These are phyloP conservation scores for Uronychia setigera DNA, from an alignment of 73 alveolate species.

Conservation along the genomic window DNA sequence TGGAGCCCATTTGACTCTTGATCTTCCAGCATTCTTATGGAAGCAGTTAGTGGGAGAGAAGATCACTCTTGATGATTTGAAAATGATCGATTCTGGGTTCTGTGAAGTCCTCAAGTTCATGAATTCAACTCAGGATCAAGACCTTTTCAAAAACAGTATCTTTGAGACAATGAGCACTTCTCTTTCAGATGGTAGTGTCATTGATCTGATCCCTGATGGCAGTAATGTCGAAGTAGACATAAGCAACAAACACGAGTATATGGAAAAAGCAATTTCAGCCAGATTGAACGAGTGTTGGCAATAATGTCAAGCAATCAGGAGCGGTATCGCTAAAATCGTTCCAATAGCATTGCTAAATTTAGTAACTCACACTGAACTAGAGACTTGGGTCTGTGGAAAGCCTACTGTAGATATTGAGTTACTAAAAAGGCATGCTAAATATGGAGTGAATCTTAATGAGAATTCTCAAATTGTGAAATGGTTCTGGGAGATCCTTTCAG, in stretches of 20 bases:
- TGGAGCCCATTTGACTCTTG: constrained; percentile 94
- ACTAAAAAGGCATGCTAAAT: constrained; percentile 93
- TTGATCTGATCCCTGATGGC: constrained; percentile 79
- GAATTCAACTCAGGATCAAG: constrained; percentile 54
- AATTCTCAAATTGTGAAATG: constrained; percentile 82
- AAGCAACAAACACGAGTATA: constrained; percentile 86
- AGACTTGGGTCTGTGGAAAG: constrained; percentile 96
- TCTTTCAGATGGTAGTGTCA: constrained; percentile 78
- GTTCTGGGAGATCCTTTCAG: constrained; percentile 96
- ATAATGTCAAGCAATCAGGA: constrained; percentile 85
- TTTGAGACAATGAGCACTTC: constrained; percentile 78
- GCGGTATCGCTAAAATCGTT: constrained; percentile 90
- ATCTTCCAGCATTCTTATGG: constrained; percentile 95
- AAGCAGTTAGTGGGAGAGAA: constrained; percentile 92
- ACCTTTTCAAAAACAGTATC: constrained; percentile 72
- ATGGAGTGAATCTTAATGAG: constrained; percentile 77
- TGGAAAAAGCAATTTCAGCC: constrained; percentile 71
- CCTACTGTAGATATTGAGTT: constrained; percentile 92
- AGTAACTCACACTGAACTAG: constrained; percentile 87
- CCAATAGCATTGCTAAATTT: constrained; percentile 93
- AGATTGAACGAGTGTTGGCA: constrained; percentile 89
- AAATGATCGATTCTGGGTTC: constrained; percentile 91
- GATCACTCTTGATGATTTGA: constrained; percentile 88
- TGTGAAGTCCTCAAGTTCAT: constrained; percentile 85
- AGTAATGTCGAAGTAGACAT: constrained; percentile 78